Evolutionary conservation across 1,284 basidiomycete genomes (phyloP).

Genomic region (Cronartium quercuum): DNA sequence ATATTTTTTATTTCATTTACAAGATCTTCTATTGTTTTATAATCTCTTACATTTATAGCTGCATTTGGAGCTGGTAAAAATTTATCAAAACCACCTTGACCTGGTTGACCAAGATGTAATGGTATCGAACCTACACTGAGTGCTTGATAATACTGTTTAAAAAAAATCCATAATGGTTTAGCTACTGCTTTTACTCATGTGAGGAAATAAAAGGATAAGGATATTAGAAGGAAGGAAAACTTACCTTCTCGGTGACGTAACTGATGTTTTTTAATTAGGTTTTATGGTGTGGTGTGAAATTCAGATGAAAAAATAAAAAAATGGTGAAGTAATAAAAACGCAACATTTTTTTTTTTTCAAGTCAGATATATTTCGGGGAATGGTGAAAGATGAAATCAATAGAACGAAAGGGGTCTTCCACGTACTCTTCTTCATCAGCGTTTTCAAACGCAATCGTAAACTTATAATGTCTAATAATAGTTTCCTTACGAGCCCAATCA

Average conservation of each 20-base stretch:
- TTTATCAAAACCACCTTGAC: slow-evolving; percentile 1
- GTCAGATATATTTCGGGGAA: too few relatives aligned
- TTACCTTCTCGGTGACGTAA: slow-evolving; percentile 21
- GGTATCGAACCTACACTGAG: slow-evolving; percentile 6
- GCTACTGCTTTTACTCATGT: too few relatives aligned
- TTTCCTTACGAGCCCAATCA: slow-evolving; percentile 12
- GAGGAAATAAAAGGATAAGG: background rate
- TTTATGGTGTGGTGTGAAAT: background rate
- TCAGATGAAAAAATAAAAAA: background rate
- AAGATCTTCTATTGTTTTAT: background rate
- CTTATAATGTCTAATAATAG: slow-evolving; percentile 5
- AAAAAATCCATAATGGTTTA: background rate
- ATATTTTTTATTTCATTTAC: slow-evolving; percentile 3
- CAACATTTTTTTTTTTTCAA: too few relatives aligned
- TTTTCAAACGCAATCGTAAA: slow-evolving; percentile 28
- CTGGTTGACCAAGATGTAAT: slow-evolving; percentile 12
- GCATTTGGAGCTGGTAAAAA: slow-evolving; percentile 14
- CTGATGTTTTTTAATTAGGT: background rate
- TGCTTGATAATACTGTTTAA: slow-evolving; percentile 19
- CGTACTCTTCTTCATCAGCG: slow-evolving; percentile 24
- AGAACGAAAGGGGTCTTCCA: too few relatives aligned
- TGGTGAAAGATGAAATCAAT: too few relatives aligned
- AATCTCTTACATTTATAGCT: slow-evolving; percentile 7
- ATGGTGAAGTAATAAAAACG: background rate
- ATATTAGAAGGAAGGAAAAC: background rate